These are phyloP conservation scores for Podospora sp. DNA, from an alignment of 495 filamentous ascomycete genomes.

Conservation along the genomic window DNA sequence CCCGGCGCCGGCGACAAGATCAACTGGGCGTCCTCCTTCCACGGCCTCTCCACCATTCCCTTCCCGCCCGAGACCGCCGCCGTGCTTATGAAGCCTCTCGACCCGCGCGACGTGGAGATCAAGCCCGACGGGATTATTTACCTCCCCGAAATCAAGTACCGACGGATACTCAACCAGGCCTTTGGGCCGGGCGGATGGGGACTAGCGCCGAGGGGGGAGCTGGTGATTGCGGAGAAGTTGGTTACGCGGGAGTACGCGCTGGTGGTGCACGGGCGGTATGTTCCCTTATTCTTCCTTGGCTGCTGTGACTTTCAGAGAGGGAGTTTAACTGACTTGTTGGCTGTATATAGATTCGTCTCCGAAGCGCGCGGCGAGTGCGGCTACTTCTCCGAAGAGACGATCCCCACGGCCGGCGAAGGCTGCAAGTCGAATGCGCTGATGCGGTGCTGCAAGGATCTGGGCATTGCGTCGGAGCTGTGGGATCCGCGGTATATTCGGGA, in stretches of 20 bases:
- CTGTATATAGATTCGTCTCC: constrained; percentile 71
- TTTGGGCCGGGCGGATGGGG: constrained; percentile 98
- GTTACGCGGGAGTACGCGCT: constrained; percentile 96
- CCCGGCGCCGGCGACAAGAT: constrained; percentile 55
- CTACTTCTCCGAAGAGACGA: constrained; percentile 89
- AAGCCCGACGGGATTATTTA: constrained; percentile 97
- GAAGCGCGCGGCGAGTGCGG: constrained; percentile 93
- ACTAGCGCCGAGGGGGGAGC: constrained; percentile 84
- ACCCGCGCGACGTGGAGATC: constrained; percentile 82
- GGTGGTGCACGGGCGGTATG: constrained; percentile 84
- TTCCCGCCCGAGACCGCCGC: constrained; percentile 77
- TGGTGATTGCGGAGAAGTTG: constrained; percentile 81
- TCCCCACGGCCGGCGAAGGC: constrained; percentile 95
- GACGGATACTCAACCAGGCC: constrained; percentile 83
- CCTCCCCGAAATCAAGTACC: constrained; percentile 97
- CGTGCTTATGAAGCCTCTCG: constrained; percentile 67
- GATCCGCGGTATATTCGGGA: constrained; percentile 87
- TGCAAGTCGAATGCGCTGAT: constrained; percentile 97
- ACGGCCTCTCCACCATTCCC: constrained; percentile 75
- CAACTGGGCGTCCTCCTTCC: constrained; percentile 93
- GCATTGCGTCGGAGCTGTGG: constrained; percentile 94
- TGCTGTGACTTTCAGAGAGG: too few relatives aligned
- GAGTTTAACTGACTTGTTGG: not conserved
- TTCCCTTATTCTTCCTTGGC: constrained; percentile 25
- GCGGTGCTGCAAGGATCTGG: constrained; percentile 96